Percentiles rank a stretch among this genome's conserved stretches.
Conservation (phyloP, 805 yeast genomes). For the Starmerella davenportii region DNA sequence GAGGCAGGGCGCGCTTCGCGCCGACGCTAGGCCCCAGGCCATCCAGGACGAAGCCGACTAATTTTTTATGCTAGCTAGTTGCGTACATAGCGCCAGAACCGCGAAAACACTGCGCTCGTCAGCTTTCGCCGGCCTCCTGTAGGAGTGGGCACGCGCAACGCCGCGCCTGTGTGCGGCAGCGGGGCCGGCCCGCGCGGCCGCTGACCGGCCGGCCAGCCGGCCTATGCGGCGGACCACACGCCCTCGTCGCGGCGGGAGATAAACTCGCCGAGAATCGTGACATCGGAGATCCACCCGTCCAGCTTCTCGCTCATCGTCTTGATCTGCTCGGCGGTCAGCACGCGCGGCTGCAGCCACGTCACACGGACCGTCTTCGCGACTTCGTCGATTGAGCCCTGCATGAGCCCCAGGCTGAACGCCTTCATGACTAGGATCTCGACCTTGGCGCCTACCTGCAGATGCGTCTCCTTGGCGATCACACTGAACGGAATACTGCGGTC, state of each 20-base stretch:
- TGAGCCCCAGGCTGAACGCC: conserved; percentile 65
- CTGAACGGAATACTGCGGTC: conserved; percentile 55
- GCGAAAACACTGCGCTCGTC: too few relatives aligned
- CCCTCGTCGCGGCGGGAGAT: conserved; percentile 43
- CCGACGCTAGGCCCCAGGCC: too few relatives aligned
- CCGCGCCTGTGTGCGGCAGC: too few relatives aligned
- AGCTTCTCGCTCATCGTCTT: conserved; percentile 56
- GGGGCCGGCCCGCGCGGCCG: too few relatives aligned
- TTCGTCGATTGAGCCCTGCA: conserved; percentile 84
- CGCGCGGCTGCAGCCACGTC: conserved; percentile 92
- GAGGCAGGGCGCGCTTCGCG: too few relatives aligned
- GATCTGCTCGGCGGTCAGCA: conserved; percentile 68
- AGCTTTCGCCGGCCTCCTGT: too few relatives aligned
- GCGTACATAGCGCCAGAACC: too few relatives aligned
- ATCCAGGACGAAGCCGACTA: too few relatives aligned
- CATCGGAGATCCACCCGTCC: conserved; percentile 61
- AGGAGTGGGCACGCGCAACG: too few relatives aligned
- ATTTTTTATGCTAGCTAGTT: too few relatives aligned
- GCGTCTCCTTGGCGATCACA: conserved; percentile 57
- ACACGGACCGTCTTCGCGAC: conserved; percentile 59
- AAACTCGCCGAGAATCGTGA: conserved; percentile 42
- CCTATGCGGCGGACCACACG: conserved; percentile 34
- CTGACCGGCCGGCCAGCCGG: too few relatives aligned
- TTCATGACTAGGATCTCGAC: conserved; percentile 87
- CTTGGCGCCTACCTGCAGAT: conserved; percentile 40